Evolutionary conservation across 2,329 filamentous ascomycete species (phyloP), one percentile per base, ranked within the genome.

Genomic region (Penicillium digitatum): DNA sequence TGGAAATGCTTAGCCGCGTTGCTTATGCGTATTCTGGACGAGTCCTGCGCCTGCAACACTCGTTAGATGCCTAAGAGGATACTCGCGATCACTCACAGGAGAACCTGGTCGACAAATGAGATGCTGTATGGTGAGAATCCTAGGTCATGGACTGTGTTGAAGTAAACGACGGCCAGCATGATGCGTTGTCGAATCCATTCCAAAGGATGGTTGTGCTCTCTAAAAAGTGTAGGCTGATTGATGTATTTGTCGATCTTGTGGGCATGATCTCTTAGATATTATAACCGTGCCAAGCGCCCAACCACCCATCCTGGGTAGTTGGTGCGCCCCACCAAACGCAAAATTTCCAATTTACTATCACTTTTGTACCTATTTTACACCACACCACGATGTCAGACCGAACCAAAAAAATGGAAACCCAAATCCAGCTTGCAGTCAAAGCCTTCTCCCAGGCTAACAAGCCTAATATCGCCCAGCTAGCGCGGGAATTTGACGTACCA

Each of bases 1-100:
- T 95, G 85, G 94, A 99, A 69, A 79, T 96, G 66, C 88, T 99
- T 67, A 99, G 99, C 81, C 90, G 95, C 78, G 91, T 94, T 69
- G n/a, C 89, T 89, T 56, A 85, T 85, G 79, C 90, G 91, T 79
- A 73, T 90, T 40, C 82, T 94, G 66, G 87, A 91, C 69, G 89
- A 93, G 74, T 94, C 85, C 79, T 94, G 93, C 76, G 84, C 87
- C 70, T 81, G 88, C 22, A 72, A 74, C 10, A 69, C 66, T 16
- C 67, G 75, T 52, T 79, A 79, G 66, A 64, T 70, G 18, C 66
- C 72, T 43, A 76, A 69, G 61, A 79, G 71, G 77, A 79, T 63
- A 78, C 77, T 5, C 71, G 74, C 54, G 77, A 79, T 56, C 77
- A 74, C 61, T 68, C 68, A 34, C 64, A 59, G 27, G 68, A 63